A percentile compares a stretch with the other conserved stretches of the same genome.
Conservation (phyloP, 1,139 yeast species). For the Petasospora rhodanensis region DNA sequence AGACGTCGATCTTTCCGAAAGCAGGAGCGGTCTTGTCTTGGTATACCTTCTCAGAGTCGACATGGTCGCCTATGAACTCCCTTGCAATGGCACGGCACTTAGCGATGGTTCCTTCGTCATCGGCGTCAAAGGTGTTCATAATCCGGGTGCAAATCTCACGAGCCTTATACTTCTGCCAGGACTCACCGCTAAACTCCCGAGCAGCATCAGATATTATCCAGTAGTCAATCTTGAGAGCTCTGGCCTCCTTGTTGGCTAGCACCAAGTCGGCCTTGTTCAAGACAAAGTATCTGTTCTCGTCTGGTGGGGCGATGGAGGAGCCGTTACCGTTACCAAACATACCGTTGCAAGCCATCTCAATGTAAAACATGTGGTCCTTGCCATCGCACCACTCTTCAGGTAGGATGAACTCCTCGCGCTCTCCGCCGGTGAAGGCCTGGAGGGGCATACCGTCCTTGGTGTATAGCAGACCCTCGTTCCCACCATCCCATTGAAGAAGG, state of each 20-base stretch:
- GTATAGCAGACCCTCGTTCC: slow-evolving; percentile 81
- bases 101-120: slow-evolving; percentile 42
- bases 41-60: slow-evolving; percentile 63
- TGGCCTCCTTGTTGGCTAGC: slow-evolving; percentile 75
- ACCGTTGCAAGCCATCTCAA: slow-evolving; percentile 91
- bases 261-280: slow-evolving; percentile 72
- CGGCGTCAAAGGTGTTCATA: slow-evolving; percentile 72
- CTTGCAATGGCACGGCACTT: slow-evolving; percentile 66
- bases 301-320: slow-evolving; percentile 61
- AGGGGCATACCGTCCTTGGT: slow-evolving; percentile 59
- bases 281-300: slow-evolving; percentile 63
- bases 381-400: slow-evolving; percentile 45
- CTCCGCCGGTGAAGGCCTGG: slow-evolving; percentile 88
- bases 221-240: slow-evolving; percentile 73
- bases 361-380: slow-evolving; percentile 51
- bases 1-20: slow-evolving; percentile 45
- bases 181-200: slow-evolving; percentile 68
- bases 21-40: slow-evolving; percentile 28
- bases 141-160: slow-evolving; percentile 71
- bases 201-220: slow-evolving; percentile 91
- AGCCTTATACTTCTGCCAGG: slow-evolving; percentile 84
- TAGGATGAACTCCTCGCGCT: slow-evolving; percentile 67
- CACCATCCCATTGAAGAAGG: slow-evolving; percentile 80
- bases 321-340: slow-evolving; percentile 82
- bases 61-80: slow-evolving; percentile 57